Evolutionary conservation across 257 asterid genomes (phyloP).

Genomic region (Agastache rugosa): DNA sequence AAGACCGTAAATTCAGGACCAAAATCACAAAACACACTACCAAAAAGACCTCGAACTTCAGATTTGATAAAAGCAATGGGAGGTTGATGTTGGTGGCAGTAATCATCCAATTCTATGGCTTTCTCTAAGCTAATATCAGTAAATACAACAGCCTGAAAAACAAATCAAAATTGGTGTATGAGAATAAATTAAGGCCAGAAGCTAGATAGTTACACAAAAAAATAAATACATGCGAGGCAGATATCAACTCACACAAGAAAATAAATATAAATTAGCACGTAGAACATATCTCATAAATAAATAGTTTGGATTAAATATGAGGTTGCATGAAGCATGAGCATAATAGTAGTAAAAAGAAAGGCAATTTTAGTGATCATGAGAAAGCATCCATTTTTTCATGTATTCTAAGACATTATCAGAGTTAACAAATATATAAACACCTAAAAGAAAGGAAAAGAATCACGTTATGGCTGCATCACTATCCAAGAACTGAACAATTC

Average conservation of each 20-base stretch:
- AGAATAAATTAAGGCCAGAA: neutral
- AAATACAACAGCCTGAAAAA: slow-evolving; percentile 85
- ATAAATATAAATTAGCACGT: neutral
- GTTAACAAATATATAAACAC: neutral
- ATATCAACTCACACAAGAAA: neutral
- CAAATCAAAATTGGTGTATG: neutral
- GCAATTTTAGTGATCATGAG: neutral
- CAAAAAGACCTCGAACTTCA: slow-evolving; percentile 91
- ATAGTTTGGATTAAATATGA: neutral
- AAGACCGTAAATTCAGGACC: slow-evolving; percentile 84
- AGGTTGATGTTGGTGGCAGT: slow-evolving; percentile 84
- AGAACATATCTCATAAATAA: neutral
- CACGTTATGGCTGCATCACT: neutral
- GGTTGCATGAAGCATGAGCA: neutral
- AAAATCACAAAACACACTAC: slow-evolving; percentile 81
- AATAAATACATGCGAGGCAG: neutral
- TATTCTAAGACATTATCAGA: neutral
- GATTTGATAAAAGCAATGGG: slow-evolving; percentile 88
- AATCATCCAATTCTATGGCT: slow-evolving; percentile 75
- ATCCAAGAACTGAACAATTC: neutral
- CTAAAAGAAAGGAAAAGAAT: neutral
- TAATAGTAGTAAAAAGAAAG: neutral
- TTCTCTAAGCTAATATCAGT: slow-evolving; percentile 62
- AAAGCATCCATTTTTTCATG: no score
- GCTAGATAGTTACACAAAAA: neutral